These are phyloP conservation scores for Raddia guianensis DNA, from an alignment of 176 grass and related monocot genomes.

Conservation along the genomic window DNA sequence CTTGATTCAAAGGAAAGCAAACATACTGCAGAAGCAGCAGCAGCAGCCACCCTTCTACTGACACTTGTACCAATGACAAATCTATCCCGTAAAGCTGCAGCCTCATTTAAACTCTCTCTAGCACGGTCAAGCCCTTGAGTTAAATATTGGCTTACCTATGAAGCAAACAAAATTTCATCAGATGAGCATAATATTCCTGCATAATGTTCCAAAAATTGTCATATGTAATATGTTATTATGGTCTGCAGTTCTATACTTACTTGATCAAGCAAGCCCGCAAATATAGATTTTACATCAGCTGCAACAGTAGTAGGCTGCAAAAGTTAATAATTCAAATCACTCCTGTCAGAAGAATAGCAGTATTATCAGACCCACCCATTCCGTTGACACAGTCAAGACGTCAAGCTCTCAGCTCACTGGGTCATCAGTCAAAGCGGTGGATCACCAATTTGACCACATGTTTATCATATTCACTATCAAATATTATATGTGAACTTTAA, in stretches of 20 bases:
- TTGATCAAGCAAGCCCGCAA: slow-evolving; percentile 95
- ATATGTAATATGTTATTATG: slow-evolving; percentile 19
- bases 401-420: no score
- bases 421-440: no score
- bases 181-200: slow-evolving; percentile 24
- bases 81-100: slow-evolving; percentile 71
- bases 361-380: no score
- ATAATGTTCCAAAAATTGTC: slow-evolving; percentile 21
- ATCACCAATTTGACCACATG: no score
- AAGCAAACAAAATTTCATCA: slow-evolving; percentile 33
- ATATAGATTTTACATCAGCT: slow-evolving; percentile 76
- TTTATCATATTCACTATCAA: no score
- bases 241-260: slow-evolving; percentile 54
- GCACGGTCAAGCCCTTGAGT: slow-evolving; percentile 92
- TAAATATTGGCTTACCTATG: slow-evolving; percentile 92
- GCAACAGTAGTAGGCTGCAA: slow-evolving; percentile 82
- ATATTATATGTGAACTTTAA: no score
- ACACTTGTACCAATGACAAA: slow-evolving; percentile 92
- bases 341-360: neutral
- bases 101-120: slow-evolving; percentile 92
- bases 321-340: slow-evolving; percentile 41
- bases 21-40: slow-evolving; percentile 88
- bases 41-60: slow-evolving; percentile 87
- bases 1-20: slow-evolving; percentile 19
- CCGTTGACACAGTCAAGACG: no score